Percentiles rank a stretch among this genome's conserved stretches.
phyloP scores from a whole-genome alignment of 345 rosid genomes.

The Erodium maritimum region DNA sequence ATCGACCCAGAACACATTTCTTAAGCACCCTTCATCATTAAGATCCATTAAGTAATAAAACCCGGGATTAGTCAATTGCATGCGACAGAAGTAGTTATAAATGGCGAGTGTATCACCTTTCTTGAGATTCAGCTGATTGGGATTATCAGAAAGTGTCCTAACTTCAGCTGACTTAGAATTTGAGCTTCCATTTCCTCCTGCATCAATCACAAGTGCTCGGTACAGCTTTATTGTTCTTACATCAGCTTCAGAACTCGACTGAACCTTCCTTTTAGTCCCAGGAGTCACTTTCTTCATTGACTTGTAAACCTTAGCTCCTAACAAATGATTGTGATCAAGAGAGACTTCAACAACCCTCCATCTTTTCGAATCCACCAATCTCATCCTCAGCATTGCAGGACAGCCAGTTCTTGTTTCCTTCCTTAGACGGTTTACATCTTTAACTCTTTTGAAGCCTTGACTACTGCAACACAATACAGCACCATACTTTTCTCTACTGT shows the following conservation, averaged over 20 bases:
- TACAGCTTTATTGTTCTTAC: slow-evolving; percentile 19
- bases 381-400: slow-evolving; percentile 67
- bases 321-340: slow-evolving; percentile 63
- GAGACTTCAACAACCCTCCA: slow-evolving; percentile 79
- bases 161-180: slow-evolving; percentile 2
- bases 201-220: slow-evolving; percentile 15
- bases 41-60: slow-evolving; percentile 26
- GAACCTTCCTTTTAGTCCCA: slow-evolving; percentile 10
- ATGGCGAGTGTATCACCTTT: slow-evolving; percentile 17
- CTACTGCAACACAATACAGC: slow-evolving; percentile 90
- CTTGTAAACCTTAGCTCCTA: slow-evolving; percentile 32
- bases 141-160: slow-evolving; percentile 7
- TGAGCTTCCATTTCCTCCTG: slow-evolving; percentile 6
- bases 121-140: slow-evolving; percentile 16
- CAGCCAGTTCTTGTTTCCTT: slow-evolving; percentile 92
- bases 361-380: slow-evolving; percentile 49
- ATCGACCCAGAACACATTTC: slow-evolving; percentile 25
- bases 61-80: slow-evolving; percentile 23
- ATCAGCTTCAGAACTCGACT: slow-evolving; percentile 9
- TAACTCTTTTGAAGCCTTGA: slow-evolving; percentile 74
- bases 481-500: slow-evolving; percentile 86
- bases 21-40: slow-evolving; percentile 17
- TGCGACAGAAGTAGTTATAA: slow-evolving; percentile 23
- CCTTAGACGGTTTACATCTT: slow-evolving; percentile 53
- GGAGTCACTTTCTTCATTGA: slow-evolving; percentile 11